Base-by-base conservation (phyloP, 306 rosid genomes). In the Lupinus albus region DNA sequence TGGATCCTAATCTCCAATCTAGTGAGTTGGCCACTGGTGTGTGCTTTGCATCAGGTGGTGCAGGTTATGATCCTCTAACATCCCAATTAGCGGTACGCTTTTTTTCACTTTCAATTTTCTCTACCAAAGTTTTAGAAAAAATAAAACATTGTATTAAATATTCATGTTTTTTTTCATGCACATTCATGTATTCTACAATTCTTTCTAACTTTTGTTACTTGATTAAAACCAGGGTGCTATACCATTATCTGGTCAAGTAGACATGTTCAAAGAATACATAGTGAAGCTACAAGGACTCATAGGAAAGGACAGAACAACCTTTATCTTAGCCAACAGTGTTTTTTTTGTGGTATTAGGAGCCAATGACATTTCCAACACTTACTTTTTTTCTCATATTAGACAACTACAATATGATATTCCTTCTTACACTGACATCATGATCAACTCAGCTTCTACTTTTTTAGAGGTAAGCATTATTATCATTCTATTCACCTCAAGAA, bases 1-100 rank as follows among this genome's bases (percentile, higher is more conserved):
- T 42, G 25, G 81, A 79, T 41, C 75, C 81, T 5, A 75, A 73
- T 64, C 76, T 90, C 1, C 10, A 21, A 14, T 53, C 81, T 0
- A 13, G 66, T 39, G 95, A 90, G 17, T 64, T 90, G 21, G 7
- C 63, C 5, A 84, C 84, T 0, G 97, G 97, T 4, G 92, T 87
- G 1, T 63, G 76, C 79, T 90, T 90, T 45, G 95, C 97, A 67
- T 85, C 95, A 0, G 86, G 91, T 49, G 97, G 87, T 25, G 44
- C 97, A 0, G 97, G 97, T 39, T 87, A 33, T 8, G 97, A 90
- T 39, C 87, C 95, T 33, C 39, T 69, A 50, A 90, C 95, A 17
- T 78, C 95, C 10, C 1, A 49, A 61, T 0, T 64, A 51, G 85
- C 36, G 77, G 96, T 89, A 83, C 5, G 20, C 13, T 12, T 55